A percentile compares a stretch with the other conserved stretches of the same genome.
Evolutionary conservation across 2,329 filamentous ascomycete genomes (phyloP).

Genomic region (Fusarium proliferatum): DNA sequence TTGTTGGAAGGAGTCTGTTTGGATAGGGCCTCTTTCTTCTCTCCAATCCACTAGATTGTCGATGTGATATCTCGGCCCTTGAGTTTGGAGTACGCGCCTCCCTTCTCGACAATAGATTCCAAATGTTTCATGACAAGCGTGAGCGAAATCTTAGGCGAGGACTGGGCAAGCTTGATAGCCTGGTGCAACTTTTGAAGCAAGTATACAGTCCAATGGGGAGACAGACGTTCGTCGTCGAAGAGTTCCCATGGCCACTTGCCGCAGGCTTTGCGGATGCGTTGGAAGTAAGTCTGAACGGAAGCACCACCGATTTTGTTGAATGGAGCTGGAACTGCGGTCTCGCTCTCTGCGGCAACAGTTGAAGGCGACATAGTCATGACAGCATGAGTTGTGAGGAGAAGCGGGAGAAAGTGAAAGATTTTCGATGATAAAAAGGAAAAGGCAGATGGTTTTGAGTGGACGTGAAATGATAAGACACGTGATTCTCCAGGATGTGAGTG

Average conservation of each 20-base stretch:
- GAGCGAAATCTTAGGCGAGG: not conserved
- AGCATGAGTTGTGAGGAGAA: not conserved
- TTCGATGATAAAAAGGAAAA: fast-evolving
- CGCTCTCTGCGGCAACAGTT: not conserved
- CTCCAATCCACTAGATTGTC: not conserved
- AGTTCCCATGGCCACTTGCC: not conserved
- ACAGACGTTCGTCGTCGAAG: not conserved
- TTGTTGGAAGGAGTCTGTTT: not conserved
- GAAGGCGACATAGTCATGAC: not conserved
- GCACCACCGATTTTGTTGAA: not conserved
- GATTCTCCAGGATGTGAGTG: fast-evolving
- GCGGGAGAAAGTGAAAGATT: not conserved
- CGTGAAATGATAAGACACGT: fast-evolving
- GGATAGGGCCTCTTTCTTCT: not conserved
- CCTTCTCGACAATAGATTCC: not conserved
- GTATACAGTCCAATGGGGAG: not conserved
- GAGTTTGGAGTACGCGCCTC: not conserved
- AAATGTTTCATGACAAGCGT: not conserved
- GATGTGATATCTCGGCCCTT: not conserved
- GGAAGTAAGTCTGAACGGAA: not conserved
- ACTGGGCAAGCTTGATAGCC: not conserved
- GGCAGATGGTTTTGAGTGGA: fast-evolving
- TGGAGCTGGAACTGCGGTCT: not conserved
- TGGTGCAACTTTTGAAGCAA: not conserved
- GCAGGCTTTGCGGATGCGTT: not conserved